Evolutionary conservation across 192 early-diverging fungal species (phyloP), one percentile per base, ranked within the genome.

Genomic region (Nowakowskiella sp.): DNA sequence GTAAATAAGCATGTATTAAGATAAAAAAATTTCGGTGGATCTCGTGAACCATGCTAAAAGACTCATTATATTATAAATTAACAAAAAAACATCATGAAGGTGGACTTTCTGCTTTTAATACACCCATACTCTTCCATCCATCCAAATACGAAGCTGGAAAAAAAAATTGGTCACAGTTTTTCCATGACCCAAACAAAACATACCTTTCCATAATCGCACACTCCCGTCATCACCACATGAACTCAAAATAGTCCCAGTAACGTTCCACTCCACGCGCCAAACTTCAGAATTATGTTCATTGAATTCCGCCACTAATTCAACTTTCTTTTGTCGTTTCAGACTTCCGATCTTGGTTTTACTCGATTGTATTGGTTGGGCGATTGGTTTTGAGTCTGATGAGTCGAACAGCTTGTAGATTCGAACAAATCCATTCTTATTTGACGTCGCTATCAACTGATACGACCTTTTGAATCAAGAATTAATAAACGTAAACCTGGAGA

Each of bases 231-330:
- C 85, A 3, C 90, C 90, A 46, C 84, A 83, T 4, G 82, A 84
- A 6, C 81, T 78, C 5, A 90, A 61, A 30, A 87, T 81, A 0
- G 88, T 90, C 1, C 88, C 88, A 2, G 83, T 87, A 6, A 90
- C 61, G 62, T 92, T 92, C 90, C 90, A 92, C 46, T 85, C 78
- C 0, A 88, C 87, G 9, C 82, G 58, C 89, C 89, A 91, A 1
- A 73, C 74, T 46, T 70, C 85, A 1, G 76, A 72, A 10, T 68
- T 53, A 55, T 89, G 89, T 49, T 88, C 80, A 4, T 50, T 43
- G 49, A 89, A 83, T 6, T 70, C 62, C 0, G 71, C 80, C 9
- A 87, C 65, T 2, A 71, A 47, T 7, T 71, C 72, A 1, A 85
- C 76, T 22, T 71, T 70, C 47, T 79, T 77, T 29, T 56, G 53